Conservation (phyloP, 73 alveolate genomes). For the Breviolum minutum region DNA sequence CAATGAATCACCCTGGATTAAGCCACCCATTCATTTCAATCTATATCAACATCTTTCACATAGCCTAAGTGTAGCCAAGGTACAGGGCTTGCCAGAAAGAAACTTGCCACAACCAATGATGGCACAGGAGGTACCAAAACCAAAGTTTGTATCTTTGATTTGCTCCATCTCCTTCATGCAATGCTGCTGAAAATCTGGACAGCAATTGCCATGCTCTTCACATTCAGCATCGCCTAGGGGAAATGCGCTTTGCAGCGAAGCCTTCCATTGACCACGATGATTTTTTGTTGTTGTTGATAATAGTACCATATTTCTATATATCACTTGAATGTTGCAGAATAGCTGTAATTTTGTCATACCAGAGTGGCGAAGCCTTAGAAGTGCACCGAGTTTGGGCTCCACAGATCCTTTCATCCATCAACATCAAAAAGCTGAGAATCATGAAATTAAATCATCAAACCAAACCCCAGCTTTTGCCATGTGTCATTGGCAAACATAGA, state of each 20-base stretch:
- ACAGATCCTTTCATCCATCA: too few relatives aligned
- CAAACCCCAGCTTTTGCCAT: neutral
- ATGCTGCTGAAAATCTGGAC: neutral
- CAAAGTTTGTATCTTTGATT: neutral
- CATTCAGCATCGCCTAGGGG: neutral
- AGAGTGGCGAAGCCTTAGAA: too few relatives aligned
- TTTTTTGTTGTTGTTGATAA: too few relatives aligned
- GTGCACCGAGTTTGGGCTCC: too few relatives aligned
- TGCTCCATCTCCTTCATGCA: neutral
- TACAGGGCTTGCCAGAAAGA: neutral
- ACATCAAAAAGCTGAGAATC: too few relatives aligned
- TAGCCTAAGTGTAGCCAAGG: slow-evolving; percentile 11
- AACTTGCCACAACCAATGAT: neutral
- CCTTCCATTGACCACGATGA: too few relatives aligned
- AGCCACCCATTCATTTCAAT: neutral
- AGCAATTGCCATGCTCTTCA: neutral
- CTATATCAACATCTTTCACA: too few relatives aligned
- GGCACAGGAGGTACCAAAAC: slow-evolving; percentile 27
- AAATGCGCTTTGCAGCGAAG: too few relatives aligned
- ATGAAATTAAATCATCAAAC: neutral
- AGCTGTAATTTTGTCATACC: too few relatives aligned
- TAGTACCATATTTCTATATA: too few relatives aligned
- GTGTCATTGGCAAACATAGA: slow-evolving; percentile 28
- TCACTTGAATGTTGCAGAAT: too few relatives aligned
- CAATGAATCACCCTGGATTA: neutral